phyloP scores from a whole-genome alignment of 2,329 filamentous ascomycete genomes.

The Tolypocladium amazonense region DNA sequence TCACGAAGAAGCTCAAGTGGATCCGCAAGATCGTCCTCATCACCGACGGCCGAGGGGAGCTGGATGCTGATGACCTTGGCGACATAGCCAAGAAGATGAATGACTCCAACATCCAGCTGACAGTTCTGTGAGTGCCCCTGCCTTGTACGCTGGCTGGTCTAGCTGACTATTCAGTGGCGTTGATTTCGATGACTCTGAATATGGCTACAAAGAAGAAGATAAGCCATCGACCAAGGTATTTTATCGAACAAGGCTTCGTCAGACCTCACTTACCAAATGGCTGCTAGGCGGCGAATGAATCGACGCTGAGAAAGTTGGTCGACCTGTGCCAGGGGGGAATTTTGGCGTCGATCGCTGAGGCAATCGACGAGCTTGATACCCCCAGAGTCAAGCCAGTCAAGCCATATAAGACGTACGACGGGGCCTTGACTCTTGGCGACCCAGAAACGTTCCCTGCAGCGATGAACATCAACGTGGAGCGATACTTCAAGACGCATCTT shows the following conservation, averaged over 20 bases:
- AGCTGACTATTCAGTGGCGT: constrained; percentile 52
- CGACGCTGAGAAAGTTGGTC: constrained; percentile 50
- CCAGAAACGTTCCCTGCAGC: constrained; percentile 62
- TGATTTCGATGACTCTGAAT: constrained; percentile 88
- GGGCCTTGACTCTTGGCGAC: constrained; percentile 70
- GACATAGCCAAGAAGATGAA: constrained; percentile 67
- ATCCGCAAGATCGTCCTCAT: constrained; percentile 72
- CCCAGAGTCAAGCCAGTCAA: constrained; percentile 68
- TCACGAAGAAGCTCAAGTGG: constrained; percentile 76
- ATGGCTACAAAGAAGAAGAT: constrained; percentile 83
- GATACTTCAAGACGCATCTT: constrained; percentile 78
- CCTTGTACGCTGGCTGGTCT: neutral
- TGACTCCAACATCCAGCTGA: constrained; percentile 64
- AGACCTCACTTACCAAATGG: neutral
- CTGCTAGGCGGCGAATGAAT: constrained; percentile 52
- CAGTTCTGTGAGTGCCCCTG: constrained; percentile 55
- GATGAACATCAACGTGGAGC: constrained; percentile 74
- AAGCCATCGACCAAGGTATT: constrained; percentile 63
- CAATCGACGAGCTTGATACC: constrained; percentile 66
- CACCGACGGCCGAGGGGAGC: constrained; percentile 65
- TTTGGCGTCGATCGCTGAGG: constrained; percentile 79
- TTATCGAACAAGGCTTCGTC: no score
- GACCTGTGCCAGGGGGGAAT: constrained; percentile 57
- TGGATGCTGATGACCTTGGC: constrained; percentile 62
- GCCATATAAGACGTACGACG: constrained; percentile 71